Evolutionary conservation across 2,329 filamentous ascomycete genomes (phyloP).

Genomic region (Blastomyces parvus): DNA sequence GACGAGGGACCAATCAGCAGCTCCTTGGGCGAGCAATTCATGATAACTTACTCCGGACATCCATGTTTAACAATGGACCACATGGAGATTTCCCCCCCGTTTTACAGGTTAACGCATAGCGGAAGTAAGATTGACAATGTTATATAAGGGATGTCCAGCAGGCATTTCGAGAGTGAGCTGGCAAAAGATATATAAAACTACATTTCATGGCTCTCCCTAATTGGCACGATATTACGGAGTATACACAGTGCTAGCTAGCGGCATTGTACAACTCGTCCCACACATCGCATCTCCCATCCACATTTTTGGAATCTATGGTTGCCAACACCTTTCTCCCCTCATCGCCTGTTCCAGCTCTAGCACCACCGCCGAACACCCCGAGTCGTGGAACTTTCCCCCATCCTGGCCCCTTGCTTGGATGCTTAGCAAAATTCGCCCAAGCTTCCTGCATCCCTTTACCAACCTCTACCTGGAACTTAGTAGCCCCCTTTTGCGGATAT

Average conservation of each 20-base stretch:
- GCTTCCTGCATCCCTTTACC: conserved; percentile 21
- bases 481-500: conserved; percentile 18
- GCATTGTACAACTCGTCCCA: conserved; percentile 3
- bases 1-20: too few species aligned
- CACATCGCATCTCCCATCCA: conserved; percentile 5
- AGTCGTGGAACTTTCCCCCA: conserved; percentile 17
- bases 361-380: conserved; percentile 15
- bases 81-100: not conserved
- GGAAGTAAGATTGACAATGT: not conserved
- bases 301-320: conserved; percentile 1
- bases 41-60: too few species aligned
- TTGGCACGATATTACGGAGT: not conserved
- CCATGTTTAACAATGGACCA: not conserved
- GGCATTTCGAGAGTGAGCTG: not conserved
- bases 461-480: conserved; percentile 16
- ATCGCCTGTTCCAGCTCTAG: conserved; percentile 11
- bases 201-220: not conserved
- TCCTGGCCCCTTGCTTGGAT: conserved; percentile 19
- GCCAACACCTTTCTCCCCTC: conserved; percentile 12
- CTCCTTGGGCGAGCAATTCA: too few species aligned
- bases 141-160: not conserved
- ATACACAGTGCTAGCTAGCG: not conserved
- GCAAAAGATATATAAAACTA: not conserved
- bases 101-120: not conserved
- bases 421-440: conserved; percentile 23